Base-by-base conservation (phyloP, 2,329 filamentous ascomycete genomes). In the Monilinia polystroma region DNA sequence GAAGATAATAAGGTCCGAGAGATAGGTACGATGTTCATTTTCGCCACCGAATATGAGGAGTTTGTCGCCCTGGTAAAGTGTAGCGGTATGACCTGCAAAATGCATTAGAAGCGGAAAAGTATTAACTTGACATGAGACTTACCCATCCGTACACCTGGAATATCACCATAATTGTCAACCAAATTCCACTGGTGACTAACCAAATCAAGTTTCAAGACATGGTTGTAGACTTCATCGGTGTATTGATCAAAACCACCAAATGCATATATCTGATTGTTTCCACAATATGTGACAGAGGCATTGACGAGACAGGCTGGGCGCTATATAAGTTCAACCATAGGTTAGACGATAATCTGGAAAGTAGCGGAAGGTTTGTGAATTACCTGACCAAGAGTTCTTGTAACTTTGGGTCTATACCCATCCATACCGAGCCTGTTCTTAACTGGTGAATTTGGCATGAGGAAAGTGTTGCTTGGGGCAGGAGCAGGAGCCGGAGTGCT, bases 211-310 rank as follows among this genome's bases (percentile, higher is more conserved):
- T 88, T 89, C 70, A 99, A 83, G 53, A 99, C 95, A 80, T 99
- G 95, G 76, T 99, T 99, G 80, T 99, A 99, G 23, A 99, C 89
- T 81, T 99, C 95, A 77, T 99, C 95, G 0, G 95, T 99, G 77
- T 97, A 98, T 79, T 98, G 94, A 76, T 99, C 95, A 76, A 99
- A 99, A 23, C 95, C 95, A 54, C 95, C 95, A 81, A 99, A 99
- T 14, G 94, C 95, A 79, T 96, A 98, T 73, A 99, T 98, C 78
- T 95, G 89, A 77, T 98, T 95, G 80, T 97, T 95, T 68, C 93
- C 93, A 75, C 95, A 97, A 78, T 97, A 97, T n/a, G 95, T 99
- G 68, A 98, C 94, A 0, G 95, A 98, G 63, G 95, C 95, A 82
- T 99, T 99, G 72, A 99, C 94, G 60, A 99, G 84, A 76, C 94